phyloP scores from a whole-genome alignment of 2,329 filamentous ascomycete genomes.

The Dryadomyces sulphureus region DNA sequence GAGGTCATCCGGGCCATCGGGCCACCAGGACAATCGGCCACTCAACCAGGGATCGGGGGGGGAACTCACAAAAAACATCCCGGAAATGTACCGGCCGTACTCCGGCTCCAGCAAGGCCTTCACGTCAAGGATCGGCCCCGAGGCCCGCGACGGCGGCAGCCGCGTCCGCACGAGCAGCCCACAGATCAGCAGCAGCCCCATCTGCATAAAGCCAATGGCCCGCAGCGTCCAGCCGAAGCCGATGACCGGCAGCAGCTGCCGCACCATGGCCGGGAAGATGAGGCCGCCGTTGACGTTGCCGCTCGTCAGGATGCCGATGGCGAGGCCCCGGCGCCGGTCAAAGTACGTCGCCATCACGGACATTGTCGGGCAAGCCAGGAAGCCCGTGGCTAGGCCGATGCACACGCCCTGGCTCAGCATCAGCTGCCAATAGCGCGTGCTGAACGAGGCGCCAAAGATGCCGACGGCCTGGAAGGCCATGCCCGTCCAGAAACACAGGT shows the following conservation, averaged over 20 bases:
- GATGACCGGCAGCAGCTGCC: conserved; percentile 19
- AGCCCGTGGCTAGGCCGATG: conserved; percentile 20
- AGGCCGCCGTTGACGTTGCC: conserved; percentile 23
- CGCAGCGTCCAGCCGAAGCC: conserved; percentile 24
- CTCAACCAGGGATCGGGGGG: no score
- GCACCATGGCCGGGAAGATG: conserved; percentile 22
- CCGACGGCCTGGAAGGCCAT: conserved; percentile 4
- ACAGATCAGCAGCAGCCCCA: conserved; percentile 15
- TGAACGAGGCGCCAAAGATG: conserved; percentile 6
- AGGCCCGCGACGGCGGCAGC: conserved; percentile 19
- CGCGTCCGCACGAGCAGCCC: conserved; percentile 19
- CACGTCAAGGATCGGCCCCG: conserved; percentile 23
- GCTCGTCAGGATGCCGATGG: conserved; percentile 18
- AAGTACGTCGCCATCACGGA: conserved; percentile 24
- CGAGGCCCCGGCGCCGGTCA: conserved; percentile 16
- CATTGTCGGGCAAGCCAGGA: conserved; percentile 22
- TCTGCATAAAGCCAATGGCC: conserved; percentile 24
- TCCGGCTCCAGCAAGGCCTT: conserved; percentile 22
- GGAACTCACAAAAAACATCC: conserved; percentile 21
- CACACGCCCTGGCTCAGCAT: conserved; percentile 22
- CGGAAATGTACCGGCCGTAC: conserved; percentile 23
- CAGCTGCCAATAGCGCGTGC: conserved; percentile 11
- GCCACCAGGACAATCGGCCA: no score
- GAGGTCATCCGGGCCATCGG: no score
- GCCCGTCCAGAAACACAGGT: conserved; percentile 6